Base-by-base conservation (phyloP, 2,329 filamentous ascomycete species). In the Fusarium begoniae region DNA sequence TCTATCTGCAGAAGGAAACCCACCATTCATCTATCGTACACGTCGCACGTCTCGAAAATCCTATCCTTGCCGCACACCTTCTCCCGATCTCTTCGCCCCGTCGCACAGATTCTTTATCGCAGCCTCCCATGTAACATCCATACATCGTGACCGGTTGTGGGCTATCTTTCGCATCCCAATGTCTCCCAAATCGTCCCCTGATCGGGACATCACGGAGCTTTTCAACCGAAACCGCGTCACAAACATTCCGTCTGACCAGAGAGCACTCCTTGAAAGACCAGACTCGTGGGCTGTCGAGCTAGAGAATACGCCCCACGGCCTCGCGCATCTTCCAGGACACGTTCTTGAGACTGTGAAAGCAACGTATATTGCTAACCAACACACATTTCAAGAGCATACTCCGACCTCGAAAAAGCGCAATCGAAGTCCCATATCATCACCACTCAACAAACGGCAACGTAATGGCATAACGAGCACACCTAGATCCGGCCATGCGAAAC, bases 221-320 rank as follows among this genome's bases (percentile, higher is more conserved):
- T 69, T 82, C 47, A 50, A 73, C 50, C 79, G 77, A 17, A 79
- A 78, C 12, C 79, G 69, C 18, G 69, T 81, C 26, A 66, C 80
- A 24, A 79, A 63, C 30, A 79, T 87, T 12, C 82, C 84, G 2
- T 79, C 77, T 22, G 81, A 85, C 45, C 86, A 87, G 70, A 78
- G 78, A 32, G 59, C 61, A 8, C 75, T 87, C 5, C 76, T 87
- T 3, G 79, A 82, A 5, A 63, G 73, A 1, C 56, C 77, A 8
- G 77, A 81, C 58, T 80, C 84, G 4, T 87, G 85, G 85, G 79
- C 79, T 8, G 71, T 79, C 8, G 72, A 78, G 43, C 55, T 78
- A 11, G 78, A 73, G 48, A 73, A 74, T 20, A 68, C 66, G 14
- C 70, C 74, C 24, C 75, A 79, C 15, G 79, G 77, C 5, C 38